Base-by-base conservation (phyloP, 352 stramenopile genomes). In the Phytophthora pseudosyringae region DNA sequence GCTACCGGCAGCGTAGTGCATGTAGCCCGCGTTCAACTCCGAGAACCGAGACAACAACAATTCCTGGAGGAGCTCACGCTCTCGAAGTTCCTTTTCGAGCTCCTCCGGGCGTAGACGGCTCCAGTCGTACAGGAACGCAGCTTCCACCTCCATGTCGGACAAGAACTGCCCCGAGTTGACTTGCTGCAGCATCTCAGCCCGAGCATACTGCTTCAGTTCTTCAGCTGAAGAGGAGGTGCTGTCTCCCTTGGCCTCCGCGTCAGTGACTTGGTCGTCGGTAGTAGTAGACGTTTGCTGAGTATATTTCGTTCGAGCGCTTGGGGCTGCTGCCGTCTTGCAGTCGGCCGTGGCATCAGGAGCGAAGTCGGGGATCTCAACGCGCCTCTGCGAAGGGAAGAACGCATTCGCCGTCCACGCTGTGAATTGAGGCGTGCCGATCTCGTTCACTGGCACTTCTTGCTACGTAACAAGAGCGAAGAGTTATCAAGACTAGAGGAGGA, bases 61-160 rank as follows among this genome's bases (percentile, higher is more conserved):
- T 35, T 91, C 80, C 29, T 92, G 83, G 13, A 90, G 44, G 16
- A 93, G 57, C 18, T 75, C 67, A 12, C 67, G 67, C 38, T 75
- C 59, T 4, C 33, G 49, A 7, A 40, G 6, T 5, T 75, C 67
- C 28, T 75, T 63, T 51, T 71, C 67, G 43, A 75, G 52, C 4
- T 91, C 84, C 31, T 93, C 84, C 7, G 79, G 53, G 16, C 61
- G 68, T 7, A 93, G 57, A 26, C 75, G 76, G 25, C 78, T 69
- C 84, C 84, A 90, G 57, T 95, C 86, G 64, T 90, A 91, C 36
- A 91, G 64, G 57, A 95, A 95, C 18, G 85, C 86, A 28, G 84
- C 85, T 52, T 93, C 86, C 28, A 92, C 50, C 50, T 93, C 86
- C 69, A 91, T 82, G 36, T 93, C 81, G 8, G 84, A 90, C 64